These are phyloP conservation scores for Entomophthora muscae DNA, from an alignment of 371 early-diverging fungal species.

Conservation along the genomic window DNA sequence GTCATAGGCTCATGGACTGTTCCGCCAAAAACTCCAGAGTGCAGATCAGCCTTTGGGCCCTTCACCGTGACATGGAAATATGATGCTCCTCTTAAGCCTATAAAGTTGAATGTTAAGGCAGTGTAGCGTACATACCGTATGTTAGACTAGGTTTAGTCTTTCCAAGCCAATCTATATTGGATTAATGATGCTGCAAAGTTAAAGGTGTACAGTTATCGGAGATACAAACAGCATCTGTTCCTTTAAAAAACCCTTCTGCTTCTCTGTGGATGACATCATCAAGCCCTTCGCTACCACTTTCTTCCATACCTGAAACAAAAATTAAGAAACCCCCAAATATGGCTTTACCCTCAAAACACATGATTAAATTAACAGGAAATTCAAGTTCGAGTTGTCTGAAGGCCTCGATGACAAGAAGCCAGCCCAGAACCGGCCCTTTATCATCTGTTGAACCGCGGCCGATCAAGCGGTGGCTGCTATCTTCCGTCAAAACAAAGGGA, in stretches of 20 bases:
- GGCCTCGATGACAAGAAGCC: conserved; percentile 88
- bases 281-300: conserved; percentile 75
- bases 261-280: conserved; percentile 73
- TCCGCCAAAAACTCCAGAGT: conserved; percentile 94
- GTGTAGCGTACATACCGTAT: conserved; percentile 69
- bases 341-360: conserved; percentile 94
- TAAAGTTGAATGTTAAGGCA: conserved; percentile 59
- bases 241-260: conserved; percentile 68
- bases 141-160: conserved; percentile 91
- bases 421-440: conserved; percentile 86
- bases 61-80: conserved; percentile 62
- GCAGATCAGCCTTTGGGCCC: conserved; percentile 79
- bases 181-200: conserved; percentile 4
- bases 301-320: conserved; percentile 20
- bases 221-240: conserved; percentile 87
- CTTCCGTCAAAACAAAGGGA: conserved; percentile 76
- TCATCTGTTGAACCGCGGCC: conserved; percentile 92
- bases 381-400: conserved; percentile 77
- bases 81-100: conserved; percentile 57
- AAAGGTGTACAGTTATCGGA: conserved; percentile 59
- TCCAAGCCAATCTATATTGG: conserved; percentile 65
- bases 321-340: not conserved
- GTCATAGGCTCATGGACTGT: conserved; percentile 96
- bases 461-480: conserved; percentile 58
- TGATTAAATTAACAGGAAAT: conserved; percentile 81